These are phyloP conservation scores for Volutella citrinella DNA, from an alignment of 2,329 filamentous ascomycete genomes.

Conservation along the genomic window DNA sequence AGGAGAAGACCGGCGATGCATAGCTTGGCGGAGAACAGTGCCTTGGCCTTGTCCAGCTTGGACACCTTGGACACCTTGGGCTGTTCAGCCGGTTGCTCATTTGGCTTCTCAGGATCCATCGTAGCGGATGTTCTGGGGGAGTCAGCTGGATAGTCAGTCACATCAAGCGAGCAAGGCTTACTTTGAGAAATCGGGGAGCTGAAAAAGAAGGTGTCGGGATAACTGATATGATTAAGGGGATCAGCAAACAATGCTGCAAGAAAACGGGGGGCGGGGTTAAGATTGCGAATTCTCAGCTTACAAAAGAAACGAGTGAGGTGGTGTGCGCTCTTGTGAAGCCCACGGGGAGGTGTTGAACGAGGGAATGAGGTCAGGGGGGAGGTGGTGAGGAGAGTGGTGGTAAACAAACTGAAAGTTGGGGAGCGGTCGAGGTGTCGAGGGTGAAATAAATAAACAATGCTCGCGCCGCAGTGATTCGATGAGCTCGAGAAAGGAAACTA, in stretches of 20 bases:
- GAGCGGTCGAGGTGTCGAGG: neutral
- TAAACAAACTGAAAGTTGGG: constrained; percentile 1
- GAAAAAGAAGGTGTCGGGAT: too few species aligned
- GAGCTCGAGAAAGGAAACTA: constrained; percentile 3
- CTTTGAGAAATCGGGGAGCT: too few species aligned
- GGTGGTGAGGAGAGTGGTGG: neutral
- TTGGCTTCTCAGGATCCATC: constrained; percentile 25
- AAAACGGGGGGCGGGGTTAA: too few species aligned
- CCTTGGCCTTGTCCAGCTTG: constrained; percentile 11
- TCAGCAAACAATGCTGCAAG: too few species aligned
- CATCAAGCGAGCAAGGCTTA: constrained; percentile 6
- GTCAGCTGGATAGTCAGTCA: constrained; percentile 12
- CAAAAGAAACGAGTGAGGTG: too few species aligned
- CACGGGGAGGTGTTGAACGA: too few species aligned
- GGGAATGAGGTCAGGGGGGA: too few species aligned
- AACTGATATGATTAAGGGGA: too few species aligned
- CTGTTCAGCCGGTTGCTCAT: too few species aligned
- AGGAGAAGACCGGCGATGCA: constrained; percentile 9
- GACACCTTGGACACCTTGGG: constrained; percentile 7
- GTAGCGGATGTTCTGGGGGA: constrained; percentile 19
- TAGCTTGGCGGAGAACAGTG: constrained; percentile 9
- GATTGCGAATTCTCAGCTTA: too few species aligned
- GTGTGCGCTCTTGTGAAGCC: too few species aligned
- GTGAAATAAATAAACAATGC: neutral
- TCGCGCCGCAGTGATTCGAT: constrained; percentile 17